Evolutionary conservation across 164 flowering plant species (phyloP), one percentile per base, ranked within the genome.

Genomic region (Vitis rupestris): DNA sequence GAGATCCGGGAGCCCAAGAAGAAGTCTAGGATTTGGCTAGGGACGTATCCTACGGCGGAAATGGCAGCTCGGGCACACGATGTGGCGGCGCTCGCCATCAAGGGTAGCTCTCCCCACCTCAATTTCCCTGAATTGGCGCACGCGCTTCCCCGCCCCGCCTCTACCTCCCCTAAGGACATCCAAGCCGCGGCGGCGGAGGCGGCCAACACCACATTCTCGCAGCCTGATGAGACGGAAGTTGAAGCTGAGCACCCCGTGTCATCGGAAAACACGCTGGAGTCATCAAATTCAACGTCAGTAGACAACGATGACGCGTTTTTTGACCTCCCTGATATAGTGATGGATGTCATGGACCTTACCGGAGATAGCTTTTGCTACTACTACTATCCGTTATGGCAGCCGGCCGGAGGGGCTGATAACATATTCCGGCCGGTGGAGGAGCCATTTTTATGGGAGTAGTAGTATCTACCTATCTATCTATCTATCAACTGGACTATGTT

Each of bases 1-100:
- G 89, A 86, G 70, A 84, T 86, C 31, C 72, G 89, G 1, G 87
- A 86, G 64, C 87, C 89, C 3, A 79, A 77, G 71, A 86, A 86
- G 78, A 83, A 86, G 63, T 82, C 87, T 4, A 76, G 87, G 59
- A 80, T 80, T 19, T 80, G 82, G 82, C 82, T 80, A 9, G 82
- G 82, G 12, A 80, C 82, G 0, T 86, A 72, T 67, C 82, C 83
- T 0, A 84, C 84, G 11, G 81, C 89, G 0, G 87, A 82, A 69
- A 86, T 84, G 89, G 89, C 89, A 11, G 89, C 89, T 67, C 75
- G 86, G 61, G 89, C 89, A 10, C 89, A 82, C 53, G 89, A 84
- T 27, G 89, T 81, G 4, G 89, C 87, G 10, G 89, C 89, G 8
- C 52, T 82, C 23, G 84, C 86, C 67, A 82, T 84, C 74, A 82